Base-by-base conservation (phyloP, 352 stramenopile genomes). In the Aphanomyces invadans region DNA sequence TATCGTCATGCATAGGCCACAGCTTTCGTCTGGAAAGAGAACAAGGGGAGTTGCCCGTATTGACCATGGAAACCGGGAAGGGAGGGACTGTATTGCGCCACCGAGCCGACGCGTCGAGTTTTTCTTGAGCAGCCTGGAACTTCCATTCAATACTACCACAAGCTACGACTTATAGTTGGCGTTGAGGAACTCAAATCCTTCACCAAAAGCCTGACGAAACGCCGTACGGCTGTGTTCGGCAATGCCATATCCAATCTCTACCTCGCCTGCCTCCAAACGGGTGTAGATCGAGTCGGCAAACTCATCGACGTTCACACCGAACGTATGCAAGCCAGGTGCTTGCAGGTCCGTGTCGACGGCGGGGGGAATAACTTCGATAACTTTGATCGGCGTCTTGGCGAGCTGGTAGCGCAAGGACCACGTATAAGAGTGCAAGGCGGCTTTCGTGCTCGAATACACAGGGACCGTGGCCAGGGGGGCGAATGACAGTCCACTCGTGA, bases 291-390 rank as follows among this genome's bases (percentile, higher is more conserved):
- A 33, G 60, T 67, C 46, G n/a, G 60, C 60, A 57, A 67, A 67
- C 11, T 57, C 60, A 45, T 67, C 60, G 10, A 67, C 60, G 49
- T 57, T 67, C 0, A 57, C 42, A 4, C 60, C 60, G 23, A 59
- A 59, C 12, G 19, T 67, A 44, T 67, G 60, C n/a, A 67, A 46
- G 10, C 60, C 60, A 28, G 60, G 60, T 15, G 60, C 39, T 45
- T 67, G 39, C 1, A 67, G 29, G 19, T 67, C 60, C n/a, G 60
- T 67, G 46, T 56, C 42, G 29, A 70, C 63, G 4, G 53, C 63
- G 36, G 63, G 63, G 10, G 63, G 63, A 55, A 70, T 29, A 23
- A 70, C 48, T 32, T 70, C 63, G 46, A 70, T 65, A 10, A 70
- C 56, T 21, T 55, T 56, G 1, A 70, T 55, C 33, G 63, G 25